Percentiles rank a stretch among this genome's conserved stretches.
Evolutionary conservation across 1,284 basidiomycete genomes (phyloP).

Genomic region (Anthracocystis setariae): DNA sequence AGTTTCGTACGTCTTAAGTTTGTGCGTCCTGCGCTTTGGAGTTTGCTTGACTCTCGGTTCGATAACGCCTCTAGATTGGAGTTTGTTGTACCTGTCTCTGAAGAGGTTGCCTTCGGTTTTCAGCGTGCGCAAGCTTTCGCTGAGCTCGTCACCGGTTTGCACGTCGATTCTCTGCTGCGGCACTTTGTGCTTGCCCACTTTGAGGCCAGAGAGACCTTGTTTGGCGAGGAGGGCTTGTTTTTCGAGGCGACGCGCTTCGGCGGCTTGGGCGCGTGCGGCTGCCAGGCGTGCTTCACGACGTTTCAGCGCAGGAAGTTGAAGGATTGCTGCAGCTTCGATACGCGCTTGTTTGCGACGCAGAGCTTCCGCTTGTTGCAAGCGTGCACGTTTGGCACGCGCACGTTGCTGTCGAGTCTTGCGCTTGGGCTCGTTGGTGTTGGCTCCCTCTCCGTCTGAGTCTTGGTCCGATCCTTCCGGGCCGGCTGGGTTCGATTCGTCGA

Average conservation of each 20-base stretch:
- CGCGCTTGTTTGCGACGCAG: constrained; percentile 40
- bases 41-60: constrained; percentile 74
- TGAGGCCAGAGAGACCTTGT: constrained; percentile 50
- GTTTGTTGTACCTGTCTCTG: constrained; percentile 83
- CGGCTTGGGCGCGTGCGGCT: constrained; percentile 31
- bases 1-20: constrained; percentile 42
- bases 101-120: constrained; percentile 95
- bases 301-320: constrained; percentile 42
- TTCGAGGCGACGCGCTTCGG: constrained; percentile 25
- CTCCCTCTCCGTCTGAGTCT: constrained; percentile 7
- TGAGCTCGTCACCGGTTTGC: constrained; percentile 89
- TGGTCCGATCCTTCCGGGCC: constrained; percentile 8
- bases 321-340: constrained; percentile 38
- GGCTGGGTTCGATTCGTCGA: no score
- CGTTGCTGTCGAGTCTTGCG: constrained; percentile 56
- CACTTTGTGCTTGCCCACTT: constrained; percentile 52
- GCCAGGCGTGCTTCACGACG: constrained; percentile 26
- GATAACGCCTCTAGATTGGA: constrained; percentile 80
- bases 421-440: constrained; percentile 18
- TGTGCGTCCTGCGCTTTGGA: constrained; percentile 21
- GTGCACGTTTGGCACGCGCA: constrained; percentile 39
- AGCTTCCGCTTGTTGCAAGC: constrained; percentile 20
- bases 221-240: constrained; percentile 33
- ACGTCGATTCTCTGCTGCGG: constrained; percentile 72
- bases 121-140: constrained; percentile 83